These are phyloP conservation scores for Blechomonas ayalai DNA, from an alignment of 208 protist species.

Conservation along the genomic window DNA sequence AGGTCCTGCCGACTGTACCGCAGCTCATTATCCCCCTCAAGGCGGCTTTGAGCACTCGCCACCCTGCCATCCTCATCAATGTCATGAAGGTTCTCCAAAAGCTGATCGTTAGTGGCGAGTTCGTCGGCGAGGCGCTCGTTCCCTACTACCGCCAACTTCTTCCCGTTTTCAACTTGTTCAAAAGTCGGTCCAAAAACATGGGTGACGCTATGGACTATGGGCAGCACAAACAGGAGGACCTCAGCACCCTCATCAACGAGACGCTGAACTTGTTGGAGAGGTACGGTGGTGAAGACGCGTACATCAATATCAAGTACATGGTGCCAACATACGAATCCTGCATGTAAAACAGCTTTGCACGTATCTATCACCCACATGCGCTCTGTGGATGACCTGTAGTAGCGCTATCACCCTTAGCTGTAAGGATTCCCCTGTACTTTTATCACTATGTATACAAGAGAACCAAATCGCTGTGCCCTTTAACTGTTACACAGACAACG, in stretches of 20 bases:
- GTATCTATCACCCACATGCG: too few species aligned
- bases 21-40: conserved; percentile 99
- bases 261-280: conserved; percentile 94
- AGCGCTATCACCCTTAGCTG: too few species aligned
- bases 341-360: too few species aligned
- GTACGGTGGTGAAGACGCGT: conserved; percentile 90
- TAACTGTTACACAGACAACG: too few species aligned
- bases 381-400: too few species aligned
- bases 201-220: conserved; percentile 96
- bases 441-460: too few species aligned
- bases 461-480: too few species aligned
- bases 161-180: conserved; percentile 98
- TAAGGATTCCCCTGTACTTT: too few species aligned
- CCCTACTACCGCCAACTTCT: conserved; percentile 98
- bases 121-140: conserved; percentile 96
- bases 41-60: conserved; percentile 95
- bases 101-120: conserved; percentile 92
- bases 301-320: conserved; percentile 96
- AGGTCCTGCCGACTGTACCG: conserved; percentile 97
- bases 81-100: conserved; percentile 96
- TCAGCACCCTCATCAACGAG: conserved; percentile 96
- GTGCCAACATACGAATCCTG: conserved; percentile 91
- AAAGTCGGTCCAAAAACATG: conserved; percentile 84
- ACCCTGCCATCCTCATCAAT: conserved; percentile 93
- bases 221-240: conserved; percentile 90